Conservation (phyloP, 2,329 filamentous ascomycete species). For the Coniochaeta sp. region DNA sequence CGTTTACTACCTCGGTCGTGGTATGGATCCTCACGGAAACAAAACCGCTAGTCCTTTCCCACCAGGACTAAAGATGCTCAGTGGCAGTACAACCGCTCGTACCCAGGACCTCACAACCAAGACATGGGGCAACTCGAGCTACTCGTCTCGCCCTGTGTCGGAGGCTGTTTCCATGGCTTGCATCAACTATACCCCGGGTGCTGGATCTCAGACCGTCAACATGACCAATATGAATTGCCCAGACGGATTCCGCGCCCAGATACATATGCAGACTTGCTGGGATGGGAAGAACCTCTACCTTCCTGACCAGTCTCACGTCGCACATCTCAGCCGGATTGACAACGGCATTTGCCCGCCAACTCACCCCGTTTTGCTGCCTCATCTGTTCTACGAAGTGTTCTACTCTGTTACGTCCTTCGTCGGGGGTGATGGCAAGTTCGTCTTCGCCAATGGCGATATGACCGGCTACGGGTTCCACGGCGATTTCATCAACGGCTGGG, state of each 20-base stretch:
- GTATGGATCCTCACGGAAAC: conserved; percentile 37
- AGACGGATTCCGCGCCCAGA: conserved; percentile 50
- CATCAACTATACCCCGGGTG: conserved; percentile 12
- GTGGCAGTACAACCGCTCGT: conserved; percentile 40
- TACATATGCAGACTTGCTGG: conserved; percentile 59
- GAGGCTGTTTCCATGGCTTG: conserved; percentile 22
- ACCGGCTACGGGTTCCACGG: conserved; percentile 47
- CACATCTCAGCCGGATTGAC: conserved; percentile 27
- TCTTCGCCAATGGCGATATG: conserved; percentile 38
- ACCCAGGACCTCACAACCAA: conserved; percentile 17
- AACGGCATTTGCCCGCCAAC: conserved; percentile 31
- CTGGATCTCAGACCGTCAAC: conserved; percentile 36
- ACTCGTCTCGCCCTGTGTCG: conserved; percentile 21
- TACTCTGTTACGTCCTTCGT: conserved; percentile 18
- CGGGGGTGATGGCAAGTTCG: conserved; percentile 26
- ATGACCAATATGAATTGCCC: conserved; percentile 49
- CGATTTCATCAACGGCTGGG: conserved; percentile 44
- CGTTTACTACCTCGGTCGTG: conserved; percentile 55
- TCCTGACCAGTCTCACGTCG: conserved; percentile 30
- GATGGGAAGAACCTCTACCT: conserved; percentile 47
- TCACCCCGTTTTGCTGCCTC: conserved; percentile 36
- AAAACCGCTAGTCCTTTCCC: conserved; percentile 37
- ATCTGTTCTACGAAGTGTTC: conserved; percentile 31
- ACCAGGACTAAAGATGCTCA: conserved; percentile 51
- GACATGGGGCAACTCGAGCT: conserved; percentile 25